A percentile compares a stretch with the other conserved stretches of the same genome.
These are phyloP conservation scores for Stylosanthes scabra DNA, from an alignment of 331 rosid genomes.

Conservation along the genomic window DNA sequence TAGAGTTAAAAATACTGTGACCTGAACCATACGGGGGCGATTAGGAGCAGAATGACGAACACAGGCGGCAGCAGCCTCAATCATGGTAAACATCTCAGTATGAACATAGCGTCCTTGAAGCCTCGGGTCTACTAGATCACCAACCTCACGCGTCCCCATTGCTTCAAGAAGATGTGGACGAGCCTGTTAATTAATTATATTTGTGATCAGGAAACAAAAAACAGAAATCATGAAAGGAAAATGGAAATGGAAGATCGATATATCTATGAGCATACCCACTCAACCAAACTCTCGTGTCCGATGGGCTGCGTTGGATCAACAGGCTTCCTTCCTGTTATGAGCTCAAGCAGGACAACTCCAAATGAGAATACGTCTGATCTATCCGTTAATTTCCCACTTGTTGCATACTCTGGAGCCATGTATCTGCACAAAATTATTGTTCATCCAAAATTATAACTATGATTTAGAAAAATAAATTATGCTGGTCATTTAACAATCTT, in stretches of 20 bases:
- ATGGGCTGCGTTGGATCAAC: constrained; percentile 81
- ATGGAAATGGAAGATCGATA: background rate
- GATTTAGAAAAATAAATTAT: constrained; percentile 22
- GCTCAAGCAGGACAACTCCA: constrained; percentile 95
- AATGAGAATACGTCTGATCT: constrained; percentile 96
- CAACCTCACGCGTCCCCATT: constrained; percentile 67
- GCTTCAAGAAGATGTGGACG: constrained; percentile 84
- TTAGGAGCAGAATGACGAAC: constrained; percentile 89
- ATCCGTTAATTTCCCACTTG: constrained; percentile 94
- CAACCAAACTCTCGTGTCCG: constrained; percentile 98
- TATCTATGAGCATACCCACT: constrained; percentile 91
- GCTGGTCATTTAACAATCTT: background rate
- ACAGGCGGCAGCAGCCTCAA: constrained; percentile 95
- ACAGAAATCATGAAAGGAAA: background rate
- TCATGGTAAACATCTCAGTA: constrained; percentile 80
- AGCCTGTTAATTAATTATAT: constrained; percentile 58
- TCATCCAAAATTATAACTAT: background rate
- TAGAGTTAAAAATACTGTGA: constrained; percentile 17
- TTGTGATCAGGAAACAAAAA: background rate
- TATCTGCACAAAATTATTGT: constrained; percentile 54
- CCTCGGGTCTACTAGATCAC: constrained; percentile 69
- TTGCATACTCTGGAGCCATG: constrained; percentile 98
- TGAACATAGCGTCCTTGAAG: constrained; percentile 70
- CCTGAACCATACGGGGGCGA: constrained; percentile 97
- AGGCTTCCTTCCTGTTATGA: constrained; percentile 87